These are phyloP conservation scores for Trypanosoma cruzi DNA, from an alignment of 208 protist genomes.

Conservation along the genomic window DNA sequence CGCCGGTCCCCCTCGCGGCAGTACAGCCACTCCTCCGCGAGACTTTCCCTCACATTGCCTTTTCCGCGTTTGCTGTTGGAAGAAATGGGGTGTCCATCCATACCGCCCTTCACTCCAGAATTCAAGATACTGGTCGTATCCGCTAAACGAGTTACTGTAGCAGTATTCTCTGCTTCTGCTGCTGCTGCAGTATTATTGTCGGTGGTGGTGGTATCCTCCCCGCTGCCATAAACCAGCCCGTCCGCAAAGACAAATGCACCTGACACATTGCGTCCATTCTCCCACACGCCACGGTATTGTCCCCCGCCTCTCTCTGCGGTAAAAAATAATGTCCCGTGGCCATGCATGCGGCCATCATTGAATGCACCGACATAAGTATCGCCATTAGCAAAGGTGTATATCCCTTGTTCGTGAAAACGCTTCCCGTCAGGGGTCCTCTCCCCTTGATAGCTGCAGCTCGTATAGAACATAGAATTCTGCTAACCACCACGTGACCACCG, in stretches of 20 bases:
- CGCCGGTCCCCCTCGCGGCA: conserved; percentile 79
- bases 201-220: neutral
- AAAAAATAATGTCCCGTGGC: conserved; percentile 81
- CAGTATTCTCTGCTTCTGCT: no score
- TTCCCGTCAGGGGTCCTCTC: conserved; percentile 60
- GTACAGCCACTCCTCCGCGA: conserved; percentile 66
- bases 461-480: conserved; percentile 32
- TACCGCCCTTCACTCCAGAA: neutral
- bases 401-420: conserved; percentile 71
- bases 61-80: conserved; percentile 3
- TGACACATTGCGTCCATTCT: conserved; percentile 60
- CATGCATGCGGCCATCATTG: conserved; percentile 83
- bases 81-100: neutral
- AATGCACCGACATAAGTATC: conserved; percentile 82
- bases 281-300: conserved; percentile 85
- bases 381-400: conserved; percentile 85
- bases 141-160: neutral
- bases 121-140: neutral
- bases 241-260: conserved; percentile 88
- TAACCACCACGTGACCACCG: neutral
- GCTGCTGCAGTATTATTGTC: no score
- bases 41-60: neutral
- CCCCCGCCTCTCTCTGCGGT: conserved; percentile 43
- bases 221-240: conserved; percentile 68
- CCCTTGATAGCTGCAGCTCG: conserved; percentile 61